Conservation (phyloP, 2,329 filamentous ascomycete species). For the Daldinia eschscholtzii region DNA sequence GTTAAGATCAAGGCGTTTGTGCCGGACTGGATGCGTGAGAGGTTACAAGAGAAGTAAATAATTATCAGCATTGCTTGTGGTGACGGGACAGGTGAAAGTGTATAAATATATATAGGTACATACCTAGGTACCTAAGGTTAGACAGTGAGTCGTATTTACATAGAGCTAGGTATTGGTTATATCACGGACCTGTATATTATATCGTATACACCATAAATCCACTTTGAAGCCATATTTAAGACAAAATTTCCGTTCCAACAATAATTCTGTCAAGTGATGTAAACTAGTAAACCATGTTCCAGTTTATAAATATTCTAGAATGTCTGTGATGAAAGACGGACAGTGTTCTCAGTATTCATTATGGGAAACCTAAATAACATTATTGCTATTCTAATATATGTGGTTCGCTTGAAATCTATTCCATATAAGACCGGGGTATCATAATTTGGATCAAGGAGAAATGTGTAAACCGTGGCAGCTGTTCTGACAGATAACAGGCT, state of each 20-base stretch:
- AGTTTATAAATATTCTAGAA: too few species aligned
- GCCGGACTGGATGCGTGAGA: slow-evolving; percentile 76
- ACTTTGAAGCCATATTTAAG: not conserved
- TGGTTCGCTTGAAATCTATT: slow-evolving; percentile 4
- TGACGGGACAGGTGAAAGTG: not conserved
- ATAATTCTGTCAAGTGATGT: not conserved
- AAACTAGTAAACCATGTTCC: not conserved
- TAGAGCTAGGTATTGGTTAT: too few species aligned
- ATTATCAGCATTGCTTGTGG: not conserved
- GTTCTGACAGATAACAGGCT: not conserved
- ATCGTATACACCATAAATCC: not conserved
- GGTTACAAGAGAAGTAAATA: slow-evolving; percentile 47
- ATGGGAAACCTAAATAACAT: not conserved
- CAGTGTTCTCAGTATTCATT: not conserved
- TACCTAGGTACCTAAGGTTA: not conserved
- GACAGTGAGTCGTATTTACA: not conserved
- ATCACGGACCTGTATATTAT: slow-evolving; percentile 6
- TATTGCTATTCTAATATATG: not conserved
- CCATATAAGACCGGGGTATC: slow-evolving; percentile 35
- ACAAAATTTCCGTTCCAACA: not conserved
- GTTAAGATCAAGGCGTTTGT: slow-evolving; percentile 83
- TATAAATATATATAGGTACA: not conserved
- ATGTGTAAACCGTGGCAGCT: slow-evolving; percentile 9
- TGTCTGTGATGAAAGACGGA: too few species aligned
- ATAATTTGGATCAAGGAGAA: slow-evolving; percentile 43